A percentile compares a stretch with the other conserved stretches of the same genome.
These are phyloP conservation scores for Suillus sp. DNA, from an alignment of 768 basidiomycete species.

Conservation along the genomic window DNA sequence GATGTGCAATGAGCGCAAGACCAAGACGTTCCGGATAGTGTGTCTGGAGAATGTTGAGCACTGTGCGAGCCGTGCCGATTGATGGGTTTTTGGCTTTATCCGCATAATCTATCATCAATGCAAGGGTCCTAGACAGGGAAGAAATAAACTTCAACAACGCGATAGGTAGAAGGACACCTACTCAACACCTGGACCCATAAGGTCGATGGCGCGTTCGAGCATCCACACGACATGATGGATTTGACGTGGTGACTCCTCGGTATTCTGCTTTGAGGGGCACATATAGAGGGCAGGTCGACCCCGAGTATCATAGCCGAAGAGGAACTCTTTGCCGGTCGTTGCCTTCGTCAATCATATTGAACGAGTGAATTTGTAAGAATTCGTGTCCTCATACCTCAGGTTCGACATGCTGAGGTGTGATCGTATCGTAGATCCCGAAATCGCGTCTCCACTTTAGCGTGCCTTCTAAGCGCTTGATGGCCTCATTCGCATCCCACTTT, in stretches of 20 bases:
- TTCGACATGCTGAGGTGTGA: constrained; percentile 66
- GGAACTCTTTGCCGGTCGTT: constrained; percentile 78
- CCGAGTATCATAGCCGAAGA: constrained; percentile 72
- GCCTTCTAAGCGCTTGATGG: constrained; percentile 66
- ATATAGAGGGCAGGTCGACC: constrained; percentile 74
- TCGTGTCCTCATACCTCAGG: constrained; percentile 58
- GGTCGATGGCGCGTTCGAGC: constrained; percentile 73
- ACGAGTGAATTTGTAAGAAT: background rate
- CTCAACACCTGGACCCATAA: constrained; percentile 85
- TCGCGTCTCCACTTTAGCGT: constrained; percentile 83
- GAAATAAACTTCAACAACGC: background rate
- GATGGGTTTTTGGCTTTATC: constrained; percentile 66
- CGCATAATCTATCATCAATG: constrained; percentile 76
- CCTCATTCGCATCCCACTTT: constrained; percentile 65
- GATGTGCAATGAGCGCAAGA: constrained; percentile 68
- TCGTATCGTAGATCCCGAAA: constrained; percentile 65
- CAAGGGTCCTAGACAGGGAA: constrained; percentile 51
- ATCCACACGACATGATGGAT: constrained; percentile 76
- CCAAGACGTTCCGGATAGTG: constrained; percentile 91
- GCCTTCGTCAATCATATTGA: constrained; percentile 42
- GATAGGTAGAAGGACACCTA: constrained; percentile 35
- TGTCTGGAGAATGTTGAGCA: constrained; percentile 69
- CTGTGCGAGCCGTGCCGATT: constrained; percentile 38
- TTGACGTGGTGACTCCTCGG: constrained; percentile 65
- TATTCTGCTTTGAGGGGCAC: constrained; percentile 74